A percentile compares a stretch with the other conserved stretches of the same genome.
These are phyloP conservation scores for Ogataea henricii DNA, from an alignment of 805 yeast species.

Conservation along the genomic window DNA sequence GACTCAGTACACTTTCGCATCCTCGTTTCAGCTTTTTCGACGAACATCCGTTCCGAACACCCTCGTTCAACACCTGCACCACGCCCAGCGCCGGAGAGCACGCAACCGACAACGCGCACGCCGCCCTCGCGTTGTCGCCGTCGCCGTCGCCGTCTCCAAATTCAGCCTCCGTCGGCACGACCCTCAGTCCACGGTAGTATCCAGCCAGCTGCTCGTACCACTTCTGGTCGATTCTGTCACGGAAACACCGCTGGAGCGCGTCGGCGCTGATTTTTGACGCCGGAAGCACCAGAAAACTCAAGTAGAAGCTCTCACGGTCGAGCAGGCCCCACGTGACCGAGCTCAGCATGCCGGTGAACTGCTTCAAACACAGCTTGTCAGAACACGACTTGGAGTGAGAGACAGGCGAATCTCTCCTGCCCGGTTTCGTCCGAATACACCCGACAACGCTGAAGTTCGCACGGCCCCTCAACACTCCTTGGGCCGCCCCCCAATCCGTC, in stretches of 20 bases:
- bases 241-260: conserved; percentile 47
- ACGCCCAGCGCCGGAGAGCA: conserved; percentile 23
- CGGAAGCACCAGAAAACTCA: conserved; percentile 55
- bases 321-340: conserved; percentile 42
- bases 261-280: conserved; percentile 26
- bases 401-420: conserved; percentile 73
- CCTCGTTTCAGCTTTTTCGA: conserved; percentile 18
- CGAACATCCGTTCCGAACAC: conserved; percentile 59
- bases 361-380: conserved; percentile 74
- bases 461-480: conserved; percentile 57
- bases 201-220: conserved; percentile 1
- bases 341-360: conserved; percentile 55
- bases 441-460: conserved; percentile 58
- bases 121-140: too few relatives aligned
- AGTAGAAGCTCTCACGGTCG: conserved; percentile 36
- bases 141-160: conserved; percentile 13
- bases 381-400: conserved; percentile 85
- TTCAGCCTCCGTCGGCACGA: conserved; percentile 18
- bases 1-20: conserved; percentile 18
- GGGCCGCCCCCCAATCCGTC: conserved; percentile 20
- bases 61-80: conserved; percentile 51
- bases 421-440: conserved; percentile 87
- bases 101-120: conserved; percentile 29
- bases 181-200: conserved; percentile 10
- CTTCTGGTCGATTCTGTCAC: conserved; percentile 18